Percentiles rank a stretch among this genome's conserved stretches.
phyloP scores from a whole-genome alignment of 305 asterid genomes.

The Striga hermonthica region DNA sequence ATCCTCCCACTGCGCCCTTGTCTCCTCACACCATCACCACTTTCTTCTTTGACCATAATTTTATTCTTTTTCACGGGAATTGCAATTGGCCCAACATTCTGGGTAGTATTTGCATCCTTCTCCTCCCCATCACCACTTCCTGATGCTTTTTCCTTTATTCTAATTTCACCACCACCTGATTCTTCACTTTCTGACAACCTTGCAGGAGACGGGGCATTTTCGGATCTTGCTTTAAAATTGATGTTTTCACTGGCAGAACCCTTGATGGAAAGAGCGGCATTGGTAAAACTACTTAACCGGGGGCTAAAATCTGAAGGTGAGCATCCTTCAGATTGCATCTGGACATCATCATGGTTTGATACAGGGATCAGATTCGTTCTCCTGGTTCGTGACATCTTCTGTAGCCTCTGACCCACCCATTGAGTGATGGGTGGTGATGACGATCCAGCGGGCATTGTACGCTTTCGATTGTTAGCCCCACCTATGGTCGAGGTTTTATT shows the following conservation, averaged over 20 bases:
- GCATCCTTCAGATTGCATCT: constrained; percentile 65
- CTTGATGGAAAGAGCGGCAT: constrained; percentile 53
- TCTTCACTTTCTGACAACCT: constrained; percentile 86
- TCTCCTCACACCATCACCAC: constrained; percentile 71
- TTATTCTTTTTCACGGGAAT: constrained; percentile 60
- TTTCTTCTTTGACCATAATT: constrained; percentile 59
- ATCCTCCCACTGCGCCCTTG: constrained; percentile 90
- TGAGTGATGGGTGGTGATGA: constrained; percentile 89
- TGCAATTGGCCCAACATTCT: constrained; percentile 46
- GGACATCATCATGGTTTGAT: constrained; percentile 67
- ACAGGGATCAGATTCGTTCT: constrained; percentile 85
- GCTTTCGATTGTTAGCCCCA: constrained; percentile 74
- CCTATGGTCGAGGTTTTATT: constrained; percentile 48
- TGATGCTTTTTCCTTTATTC: constrained; percentile 56
- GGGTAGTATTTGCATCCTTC: constrained; percentile 48
- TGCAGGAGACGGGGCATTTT: constrained; percentile 63
- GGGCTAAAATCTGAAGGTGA: constrained; percentile 83
- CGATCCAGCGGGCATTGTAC: constrained; percentile 69
- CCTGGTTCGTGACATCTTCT: constrained; percentile 78
- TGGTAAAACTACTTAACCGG: constrained; percentile 51
- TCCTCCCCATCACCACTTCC: constrained; percentile 55
- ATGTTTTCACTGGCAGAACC: constrained; percentile 54
- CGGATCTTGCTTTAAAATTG: constrained; percentile 50
- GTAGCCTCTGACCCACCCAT: constrained; percentile 95
- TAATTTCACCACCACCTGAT: constrained; percentile 70